Conservation (phyloP, 208 protist species). For the Leishmania major region DNA sequence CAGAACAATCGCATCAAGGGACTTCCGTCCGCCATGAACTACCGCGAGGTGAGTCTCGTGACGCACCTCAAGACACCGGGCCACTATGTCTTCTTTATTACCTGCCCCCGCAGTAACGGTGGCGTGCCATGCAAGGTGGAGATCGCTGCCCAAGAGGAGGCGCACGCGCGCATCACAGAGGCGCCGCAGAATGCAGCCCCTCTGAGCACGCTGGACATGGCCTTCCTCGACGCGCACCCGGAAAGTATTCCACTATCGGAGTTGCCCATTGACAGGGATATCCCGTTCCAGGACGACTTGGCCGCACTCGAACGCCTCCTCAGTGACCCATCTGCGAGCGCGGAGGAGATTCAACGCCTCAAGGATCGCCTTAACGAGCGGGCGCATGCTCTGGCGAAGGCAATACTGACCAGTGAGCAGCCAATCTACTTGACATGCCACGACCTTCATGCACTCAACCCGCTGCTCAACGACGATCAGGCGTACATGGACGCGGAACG, state of each 20-base stretch:
- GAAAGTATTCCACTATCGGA: conserved; percentile 37
- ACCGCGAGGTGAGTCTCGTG: conserved; percentile 63
- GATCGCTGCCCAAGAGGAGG: conserved; percentile 46
- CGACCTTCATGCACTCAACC: conserved; percentile 55
- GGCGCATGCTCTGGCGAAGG: conserved; percentile 47
- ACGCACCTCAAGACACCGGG: conserved; percentile 34
- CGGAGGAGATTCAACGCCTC: conserved; percentile 35
- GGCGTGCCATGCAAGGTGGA: conserved; percentile 51
- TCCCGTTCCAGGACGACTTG: conserved; percentile 40
- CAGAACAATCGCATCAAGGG: conserved; percentile 48
- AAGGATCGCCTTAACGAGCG: conserved; percentile 47
- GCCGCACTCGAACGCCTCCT: conserved; percentile 26
- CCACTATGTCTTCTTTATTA: conserved; percentile 46
- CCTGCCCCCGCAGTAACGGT: conserved; percentile 46
- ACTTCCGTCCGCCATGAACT: conserved; percentile 46
- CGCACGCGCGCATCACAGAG: conserved; percentile 63
- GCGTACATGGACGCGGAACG: conserved; percentile 51
- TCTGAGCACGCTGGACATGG: conserved; percentile 43
- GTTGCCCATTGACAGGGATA: conserved; percentile 50
- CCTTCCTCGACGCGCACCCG: conserved; percentile 48
- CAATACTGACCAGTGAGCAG: conserved; percentile 43
- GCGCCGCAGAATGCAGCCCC: conserved; percentile 43
- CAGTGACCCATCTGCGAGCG: conserved; percentile 31
- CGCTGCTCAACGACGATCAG: conserved; percentile 49
- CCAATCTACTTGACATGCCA: conserved; percentile 38